Evolutionary conservation across 1,284 basidiomycete genomes (phyloP), one percentile per base, ranked within the genome.

Genomic region (Apiotrichum veenhuisii): DNA sequence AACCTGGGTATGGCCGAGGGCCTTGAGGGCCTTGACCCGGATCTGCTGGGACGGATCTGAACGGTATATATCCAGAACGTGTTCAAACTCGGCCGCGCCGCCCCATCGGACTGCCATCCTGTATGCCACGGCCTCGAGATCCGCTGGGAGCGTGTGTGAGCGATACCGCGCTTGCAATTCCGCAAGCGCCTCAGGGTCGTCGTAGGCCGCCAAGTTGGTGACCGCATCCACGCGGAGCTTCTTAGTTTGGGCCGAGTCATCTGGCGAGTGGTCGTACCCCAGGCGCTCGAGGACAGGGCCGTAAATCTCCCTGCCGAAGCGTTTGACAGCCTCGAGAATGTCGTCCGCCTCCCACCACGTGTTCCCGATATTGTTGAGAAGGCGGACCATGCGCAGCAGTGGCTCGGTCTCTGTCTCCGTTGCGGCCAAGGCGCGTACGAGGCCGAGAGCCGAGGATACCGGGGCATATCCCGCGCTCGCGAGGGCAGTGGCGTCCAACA

Each of bases 261-360:
- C 77, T 15, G 81, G 79, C 3, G 78, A 74, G 71, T 87, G 89
- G 46, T 89, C 86, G 68, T 87, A 95, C 9, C 91, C 91, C 48
- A 96, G 81, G 65, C 81, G 82, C 50, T 88, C 78, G 27, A 91
- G 87, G 34, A 94, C 74, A 5, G 93, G 93, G 44, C 81, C 81
- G 76, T 90, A 91, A 37, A 96, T 79, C 61, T 87, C 85, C 64
- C 81, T 77, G 62, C 84, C 80, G 75, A 92, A 83, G 25, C 78
- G 80, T 62, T 87, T 80, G 61, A 92, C 69, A 40, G 80, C 79
- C 20, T 84, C 81, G 5, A 83, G 77, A 41, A 88, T 81, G 2
- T 80, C 72, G 25, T 83, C 71, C 69, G 82, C 79, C 75, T 96
- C 93, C 87, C 88, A 95, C 89, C 92, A 96, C 1, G 85, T 84